Base-by-base conservation (phyloP, 345 rosid genomes). In the Kandelia obovata region DNA sequence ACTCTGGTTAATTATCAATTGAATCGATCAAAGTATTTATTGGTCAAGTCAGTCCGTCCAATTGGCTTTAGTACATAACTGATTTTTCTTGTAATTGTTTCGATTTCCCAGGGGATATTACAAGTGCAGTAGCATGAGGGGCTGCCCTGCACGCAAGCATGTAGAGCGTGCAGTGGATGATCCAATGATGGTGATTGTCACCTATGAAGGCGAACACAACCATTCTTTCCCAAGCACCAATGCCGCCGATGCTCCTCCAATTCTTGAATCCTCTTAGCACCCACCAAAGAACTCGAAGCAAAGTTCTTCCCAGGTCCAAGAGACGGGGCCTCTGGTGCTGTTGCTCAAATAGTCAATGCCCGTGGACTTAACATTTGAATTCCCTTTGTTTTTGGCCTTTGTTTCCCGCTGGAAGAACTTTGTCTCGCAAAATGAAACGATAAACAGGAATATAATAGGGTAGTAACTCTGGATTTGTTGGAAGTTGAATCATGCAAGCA, bases 111-210 rank as follows among this genome's bases (percentile, higher is more conserved):
- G 97, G 79, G 98, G 97, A 7, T 93, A 93, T 78, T 93, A 93
- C 85, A 93, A 86, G 68, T 93, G 98, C 75, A 93, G 98, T 72
- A 89, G 94, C 74, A 77, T 91, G 20, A 81, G 92, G 72, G 96
- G 92, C 0, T 93, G 98, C 28, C 96, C 98, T 26, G 98, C 98
- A 49, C 83, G 97, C 58, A 93, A 93, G 78, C 98, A 91, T 64
- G 97, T 93, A 73, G 98, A 93, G 80, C 82, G 98, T 58, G 96
- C 91, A 13, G 66, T 74, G 0, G 97, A 91, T 73, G 92, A 93
- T 64, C 77, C 94, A 20, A 84, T 78, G 86, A 91, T 91, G 85
- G 83, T 93, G 30, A 80, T 87, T 43, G 91, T 93, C 47, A 89
- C 98, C 4, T 93, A 93, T 73, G 98, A 93, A 75, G 96, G 91